Base-by-base conservation (phyloP, 345 rosid genomes). In the Camelina laxa region DNA sequence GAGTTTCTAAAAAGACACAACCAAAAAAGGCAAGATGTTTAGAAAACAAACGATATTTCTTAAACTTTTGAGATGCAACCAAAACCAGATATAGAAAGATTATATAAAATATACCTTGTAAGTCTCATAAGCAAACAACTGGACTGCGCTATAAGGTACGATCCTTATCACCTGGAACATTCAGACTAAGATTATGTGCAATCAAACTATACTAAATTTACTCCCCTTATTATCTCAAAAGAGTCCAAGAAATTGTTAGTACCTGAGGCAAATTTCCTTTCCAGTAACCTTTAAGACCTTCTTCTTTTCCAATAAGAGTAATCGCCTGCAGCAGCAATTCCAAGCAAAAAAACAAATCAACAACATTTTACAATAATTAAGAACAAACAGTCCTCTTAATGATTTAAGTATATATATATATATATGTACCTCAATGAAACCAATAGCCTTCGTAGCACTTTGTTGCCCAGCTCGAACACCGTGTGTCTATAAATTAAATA, bases 221-320 rank as follows among this genome's bases (percentile, higher is more conserved):
- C 51, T 41, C 44, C 60, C 41, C 17, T 27, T 11, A 42, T 57
- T 30, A 3, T 41, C 2, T 0, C 21, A 44, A 24, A 22, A 15
- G 15, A 53, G 49, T 41, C 6, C 45, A 64, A 63, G 44, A 73
- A 67, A 65, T 13, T 64, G 11, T 45, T n/a, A 14, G 77, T 47
- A 92, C 97, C 99, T 95, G 99, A 44, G 99, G 99, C 45, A 95
- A 81, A 80, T 95, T 95, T 74, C 97, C 99, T 86, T 95, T 95
- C 99, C 99, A 90, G 58, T 90, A 95, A 24, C 99, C 99, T 84
- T 87, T 95, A 20, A 95, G 57, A 50, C 99, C 99, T 82, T 89
- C 97, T 71, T 95, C 93, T 80, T 87, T 90, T 66, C 91, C 96
- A 56, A 92, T 87, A 77, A 89, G 65, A 35, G 81, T 48, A 47